phyloP scores from a whole-genome alignment of 306 rosid species.

The Mimosa pudica region DNA sequence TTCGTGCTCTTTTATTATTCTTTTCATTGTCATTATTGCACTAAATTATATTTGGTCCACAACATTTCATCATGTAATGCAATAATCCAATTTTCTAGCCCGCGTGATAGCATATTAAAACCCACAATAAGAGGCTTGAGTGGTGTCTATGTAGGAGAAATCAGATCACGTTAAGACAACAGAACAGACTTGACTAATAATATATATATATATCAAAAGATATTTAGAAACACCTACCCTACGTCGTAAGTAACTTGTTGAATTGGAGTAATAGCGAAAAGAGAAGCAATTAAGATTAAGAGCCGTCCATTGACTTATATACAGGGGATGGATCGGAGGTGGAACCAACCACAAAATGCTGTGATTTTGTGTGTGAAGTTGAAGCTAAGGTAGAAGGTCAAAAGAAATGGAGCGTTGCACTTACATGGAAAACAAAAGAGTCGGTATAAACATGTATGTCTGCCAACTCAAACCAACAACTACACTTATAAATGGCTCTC shows the following conservation, averaged over 20 bases:
- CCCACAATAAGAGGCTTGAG: too few relatives aligned
- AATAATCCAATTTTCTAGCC: neutral
- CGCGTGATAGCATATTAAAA: too few relatives aligned
- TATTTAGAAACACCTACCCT: neutral
- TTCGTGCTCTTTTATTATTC: neutral
- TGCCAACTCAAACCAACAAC: neutral
- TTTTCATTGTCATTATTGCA: neutral
- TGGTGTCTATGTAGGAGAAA: neutral
- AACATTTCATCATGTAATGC: neutral
- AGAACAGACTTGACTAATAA: too few relatives aligned
- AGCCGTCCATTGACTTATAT: constrained; percentile 5
- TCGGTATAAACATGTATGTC: neutral
- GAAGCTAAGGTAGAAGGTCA: neutral
- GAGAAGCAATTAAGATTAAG: neutral
- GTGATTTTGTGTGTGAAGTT: neutral
- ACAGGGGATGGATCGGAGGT: too few relatives aligned
- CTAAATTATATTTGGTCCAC: too few relatives aligned
- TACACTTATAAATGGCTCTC: neutral
- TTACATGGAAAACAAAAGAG: neutral
- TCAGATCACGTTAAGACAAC: neutral
- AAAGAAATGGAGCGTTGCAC: neutral
- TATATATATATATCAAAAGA: neutral
- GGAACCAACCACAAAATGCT: too few relatives aligned
- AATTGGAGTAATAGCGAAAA: neutral
- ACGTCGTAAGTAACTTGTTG: neutral